Conservation (phyloP, 257 asterid species). For the Salvia rosmarinus region DNA sequence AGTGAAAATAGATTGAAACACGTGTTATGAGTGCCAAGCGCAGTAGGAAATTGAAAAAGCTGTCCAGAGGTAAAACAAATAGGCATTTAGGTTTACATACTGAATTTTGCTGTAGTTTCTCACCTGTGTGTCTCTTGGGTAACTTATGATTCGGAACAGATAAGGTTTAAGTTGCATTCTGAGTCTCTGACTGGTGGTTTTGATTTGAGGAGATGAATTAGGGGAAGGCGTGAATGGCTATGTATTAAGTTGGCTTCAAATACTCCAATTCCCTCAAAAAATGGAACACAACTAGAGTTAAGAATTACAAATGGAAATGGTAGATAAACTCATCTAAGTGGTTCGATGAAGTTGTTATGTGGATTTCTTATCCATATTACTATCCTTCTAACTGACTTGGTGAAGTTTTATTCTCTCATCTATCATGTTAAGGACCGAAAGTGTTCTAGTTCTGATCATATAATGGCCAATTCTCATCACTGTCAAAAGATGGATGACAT, state of each 20-base stretch:
- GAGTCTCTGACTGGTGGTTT: neutral
- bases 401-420: neutral
- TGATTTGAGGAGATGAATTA: neutral
- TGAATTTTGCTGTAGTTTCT: neutral
- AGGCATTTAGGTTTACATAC: neutral
- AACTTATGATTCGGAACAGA: neutral
- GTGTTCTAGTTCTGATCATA: conserved; percentile 5
- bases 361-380: neutral
- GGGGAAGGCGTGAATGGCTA: neutral
- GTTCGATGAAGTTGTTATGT: neutral
- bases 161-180: conserved; percentile 18
- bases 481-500: neutral
- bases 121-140: neutral
- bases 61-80: neutral
- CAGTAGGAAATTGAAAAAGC: neutral
- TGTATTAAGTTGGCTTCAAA: neutral
- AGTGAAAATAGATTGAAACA: neutral
- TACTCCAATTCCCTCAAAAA: neutral
- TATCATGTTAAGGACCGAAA: neutral
- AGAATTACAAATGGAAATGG: neutral
- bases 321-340: neutral
- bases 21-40: neutral
- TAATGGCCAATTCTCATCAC: conserved; percentile 15
- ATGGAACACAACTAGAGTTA: neutral
- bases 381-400: neutral